These are phyloP conservation scores for Dactylorhiza incarnata DNA, from an alignment of 106 monocot genomes.

Conservation along the genomic window DNA sequence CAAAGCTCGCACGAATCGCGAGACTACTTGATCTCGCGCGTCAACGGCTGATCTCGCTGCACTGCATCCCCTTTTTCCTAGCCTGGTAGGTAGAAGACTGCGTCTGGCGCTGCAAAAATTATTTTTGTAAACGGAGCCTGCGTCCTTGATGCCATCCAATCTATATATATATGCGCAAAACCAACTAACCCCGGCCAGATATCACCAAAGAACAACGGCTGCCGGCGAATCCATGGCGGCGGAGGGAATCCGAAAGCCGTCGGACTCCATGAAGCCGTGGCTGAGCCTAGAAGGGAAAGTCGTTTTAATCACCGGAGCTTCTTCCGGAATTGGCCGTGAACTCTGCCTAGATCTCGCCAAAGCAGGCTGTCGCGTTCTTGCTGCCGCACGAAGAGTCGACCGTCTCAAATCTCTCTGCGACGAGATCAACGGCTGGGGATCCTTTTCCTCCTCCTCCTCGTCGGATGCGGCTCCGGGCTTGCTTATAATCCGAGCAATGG, in stretches of 20 bases:
- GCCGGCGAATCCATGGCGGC: background rate
- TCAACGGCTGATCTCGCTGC: too few relatives aligned
- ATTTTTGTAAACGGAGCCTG: too few relatives aligned
- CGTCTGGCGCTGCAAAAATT: too few relatives aligned
- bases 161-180: too few relatives aligned
- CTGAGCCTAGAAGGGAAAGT: constrained; percentile 16
- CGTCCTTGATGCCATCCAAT: too few relatives aligned
- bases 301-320: constrained; percentile 39
- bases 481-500: constrained; percentile 13
- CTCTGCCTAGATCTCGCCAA: constrained; percentile 28
- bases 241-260: background rate
- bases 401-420: constrained; percentile 34
- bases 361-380: constrained; percentile 25
- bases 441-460: background rate
- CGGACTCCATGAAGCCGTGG: constrained; percentile 5
- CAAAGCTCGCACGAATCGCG: too few relatives aligned
- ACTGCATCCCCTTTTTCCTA: too few relatives aligned
- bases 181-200: too few relatives aligned
- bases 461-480: background rate
- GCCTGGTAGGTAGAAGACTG: too few relatives aligned
- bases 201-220: too few relatives aligned
- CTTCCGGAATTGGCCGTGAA: constrained; percentile 34
- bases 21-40: too few relatives aligned
- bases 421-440: constrained; percentile 20
- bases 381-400: constrained; percentile 35